Conservation (phyloP, 345 rosid species). For the Bretschneidera sinensis region DNA sequence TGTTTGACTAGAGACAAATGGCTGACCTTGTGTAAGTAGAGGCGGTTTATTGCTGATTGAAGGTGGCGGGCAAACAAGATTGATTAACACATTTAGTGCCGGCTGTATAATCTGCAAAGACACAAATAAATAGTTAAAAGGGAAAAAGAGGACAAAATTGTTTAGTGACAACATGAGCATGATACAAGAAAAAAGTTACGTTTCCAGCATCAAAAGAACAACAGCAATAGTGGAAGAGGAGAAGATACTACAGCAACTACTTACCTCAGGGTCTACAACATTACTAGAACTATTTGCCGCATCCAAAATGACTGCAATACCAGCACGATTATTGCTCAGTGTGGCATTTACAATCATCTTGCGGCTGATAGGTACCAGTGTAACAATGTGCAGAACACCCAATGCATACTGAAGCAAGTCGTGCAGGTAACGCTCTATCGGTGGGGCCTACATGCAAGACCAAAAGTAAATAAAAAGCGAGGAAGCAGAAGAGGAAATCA, state of each 20-base stretch:
- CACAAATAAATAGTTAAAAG: constrained; percentile 4
- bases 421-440: constrained; percentile 91
- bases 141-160: not conserved
- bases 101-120: constrained; percentile 88
- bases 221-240: constrained; percentile 4
- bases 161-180: constrained; percentile 13
- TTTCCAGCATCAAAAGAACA: constrained; percentile 8
- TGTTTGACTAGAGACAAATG: constrained; percentile 37
- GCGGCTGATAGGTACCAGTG: constrained; percentile 79
- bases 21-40: constrained; percentile 52
- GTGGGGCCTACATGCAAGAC: constrained; percentile 70
- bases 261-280: constrained; percentile 92
- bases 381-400: constrained; percentile 91
- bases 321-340: constrained; percentile 84
- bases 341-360: constrained; percentile 81
- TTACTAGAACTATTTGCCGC: constrained; percentile 79
- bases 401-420: constrained; percentile 96
- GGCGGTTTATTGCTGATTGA: constrained; percentile 86
- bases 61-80: constrained; percentile 98
- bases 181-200: constrained; percentile 2
- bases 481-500: not conserved
- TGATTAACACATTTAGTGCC: constrained; percentile 83
- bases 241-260: constrained; percentile 4
- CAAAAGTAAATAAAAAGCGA: constrained; percentile 13
- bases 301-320: constrained; percentile 89